Percentiles rank a stretch among this genome's conserved stretches.
Evolutionary conservation across 441 rosid species (phyloP).

Genomic region (Sinapis alba): DNA sequence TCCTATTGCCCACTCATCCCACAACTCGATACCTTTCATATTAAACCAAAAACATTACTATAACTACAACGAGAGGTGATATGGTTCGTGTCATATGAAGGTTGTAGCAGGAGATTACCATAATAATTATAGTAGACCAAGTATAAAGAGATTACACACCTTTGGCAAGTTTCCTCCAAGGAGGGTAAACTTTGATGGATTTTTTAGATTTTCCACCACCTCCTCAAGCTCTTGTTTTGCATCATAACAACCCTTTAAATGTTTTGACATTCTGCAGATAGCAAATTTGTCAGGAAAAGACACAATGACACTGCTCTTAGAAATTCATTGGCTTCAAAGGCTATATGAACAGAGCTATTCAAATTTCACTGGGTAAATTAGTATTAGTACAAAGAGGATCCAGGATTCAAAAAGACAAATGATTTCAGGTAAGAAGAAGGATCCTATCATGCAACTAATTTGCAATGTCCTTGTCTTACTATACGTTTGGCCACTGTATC

Average conservation of each 20-base stretch:
- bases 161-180: neutral
- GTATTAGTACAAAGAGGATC: no score
- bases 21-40: slow-evolving; percentile 75
- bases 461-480: no score
- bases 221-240: slow-evolving; percentile 99
- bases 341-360: no score
- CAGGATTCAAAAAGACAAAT: no score
- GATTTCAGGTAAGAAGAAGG: no score
- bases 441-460: no score
- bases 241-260: slow-evolving; percentile 99
- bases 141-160: neutral
- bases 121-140: slow-evolving; percentile 22
- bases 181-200: slow-evolving; percentile 70
- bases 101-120: slow-evolving; percentile 53
- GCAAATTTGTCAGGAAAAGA: slow-evolving; percentile 30
- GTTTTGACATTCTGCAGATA: slow-evolving; percentile 90
- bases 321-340: neutral
- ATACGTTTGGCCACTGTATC: no score
- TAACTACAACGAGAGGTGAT: neutral
- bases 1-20: slow-evolving; percentile 95
- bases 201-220: slow-evolving; percentile 95
- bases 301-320: neutral
- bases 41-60: slow-evolving; percentile 1
- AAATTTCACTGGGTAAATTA: no score
- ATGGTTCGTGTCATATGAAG: no score